A percentile compares a stretch with the other conserved stretches of the same genome.
These are phyloP conservation scores for Penicillium roqueforti DNA, from an alignment of 495 filamentous ascomycete genomes.

Conservation along the genomic window DNA sequence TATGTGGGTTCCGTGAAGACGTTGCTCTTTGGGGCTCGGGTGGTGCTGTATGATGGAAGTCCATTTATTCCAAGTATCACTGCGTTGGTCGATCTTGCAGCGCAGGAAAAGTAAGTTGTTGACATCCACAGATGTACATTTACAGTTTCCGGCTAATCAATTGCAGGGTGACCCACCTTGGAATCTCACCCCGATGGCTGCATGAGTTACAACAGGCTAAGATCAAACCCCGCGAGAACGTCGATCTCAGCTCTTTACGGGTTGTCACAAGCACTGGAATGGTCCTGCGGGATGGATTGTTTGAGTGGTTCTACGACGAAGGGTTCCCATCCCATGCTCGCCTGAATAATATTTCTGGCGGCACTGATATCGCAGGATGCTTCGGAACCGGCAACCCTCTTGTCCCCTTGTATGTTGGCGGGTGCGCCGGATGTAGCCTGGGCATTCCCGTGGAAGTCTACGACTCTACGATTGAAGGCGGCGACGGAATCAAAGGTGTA, in stretches of 20 bases:
- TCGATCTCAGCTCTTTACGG: slow-evolving; percentile 55
- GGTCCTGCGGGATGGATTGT: slow-evolving; percentile 68
- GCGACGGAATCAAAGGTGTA: slow-evolving; percentile 49
- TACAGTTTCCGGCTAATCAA: slow-evolving; percentile 8
- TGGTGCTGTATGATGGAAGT: slow-evolving; percentile 71
- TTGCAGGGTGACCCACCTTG: slow-evolving; percentile 49
- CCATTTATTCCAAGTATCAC: slow-evolving; percentile 64
- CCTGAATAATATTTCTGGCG: slow-evolving; percentile 70
- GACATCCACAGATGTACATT: slow-evolving; percentile 2
- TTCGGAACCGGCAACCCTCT: slow-evolving; percentile 67
- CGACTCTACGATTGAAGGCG: slow-evolving; percentile 51
- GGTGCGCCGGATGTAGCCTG: slow-evolving; percentile 59
- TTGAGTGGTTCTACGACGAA: slow-evolving; percentile 80
- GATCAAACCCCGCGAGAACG: slow-evolving; percentile 54
- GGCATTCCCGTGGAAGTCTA: slow-evolving; percentile 65
- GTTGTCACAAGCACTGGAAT: slow-evolving; percentile 69
- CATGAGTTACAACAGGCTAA: slow-evolving; percentile 59
- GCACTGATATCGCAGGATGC: slow-evolving; percentile 72
- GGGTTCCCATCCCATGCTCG: slow-evolving; percentile 63
- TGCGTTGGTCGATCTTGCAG: slow-evolving; percentile 56
- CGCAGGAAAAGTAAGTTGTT: slow-evolving; percentile 50
- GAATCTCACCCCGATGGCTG: slow-evolving; percentile 70
- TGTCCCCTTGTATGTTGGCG: slow-evolving; percentile 67
- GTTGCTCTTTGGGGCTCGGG: slow-evolving; percentile 52
- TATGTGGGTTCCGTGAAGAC: slow-evolving; percentile 56